Conservation (phyloP, 1,284 basidiomycete species). For the Phellopilus nigrolimitatus region DNA sequence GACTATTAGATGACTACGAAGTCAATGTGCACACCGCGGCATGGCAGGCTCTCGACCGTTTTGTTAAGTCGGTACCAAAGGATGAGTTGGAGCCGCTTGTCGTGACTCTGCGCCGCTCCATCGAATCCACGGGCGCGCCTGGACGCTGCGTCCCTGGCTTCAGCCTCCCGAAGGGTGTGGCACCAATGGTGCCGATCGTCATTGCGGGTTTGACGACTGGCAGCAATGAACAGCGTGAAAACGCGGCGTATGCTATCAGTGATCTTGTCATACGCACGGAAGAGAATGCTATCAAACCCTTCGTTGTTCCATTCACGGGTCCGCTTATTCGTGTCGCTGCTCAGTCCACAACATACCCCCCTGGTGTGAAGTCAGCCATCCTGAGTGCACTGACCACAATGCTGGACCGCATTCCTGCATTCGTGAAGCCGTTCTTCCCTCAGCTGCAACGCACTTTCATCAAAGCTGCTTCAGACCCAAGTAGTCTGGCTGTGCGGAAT, state of each 20-base stretch:
- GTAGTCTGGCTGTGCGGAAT: constrained; percentile 75
- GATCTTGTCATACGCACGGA: constrained; percentile 92
- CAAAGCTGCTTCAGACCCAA: constrained; percentile 84
- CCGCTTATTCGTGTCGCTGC: constrained; percentile 93
- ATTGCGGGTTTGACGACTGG: constrained; percentile 83
- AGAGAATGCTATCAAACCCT: constrained; percentile 89
- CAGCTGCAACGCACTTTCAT: constrained; percentile 96
- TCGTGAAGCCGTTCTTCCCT: constrained; percentile 98
- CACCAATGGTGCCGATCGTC: constrained; percentile 84
- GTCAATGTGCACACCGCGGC: constrained; percentile 78
- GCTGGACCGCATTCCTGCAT: constrained; percentile 78
- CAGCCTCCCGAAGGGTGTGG: constrained; percentile 85
- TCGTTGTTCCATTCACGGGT: constrained; percentile 94
- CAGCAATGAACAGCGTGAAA: constrained; percentile 83
- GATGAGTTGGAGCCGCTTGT: constrained; percentile 89
- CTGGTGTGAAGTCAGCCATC: constrained; percentile 88
- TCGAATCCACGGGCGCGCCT: constrained; percentile 82
- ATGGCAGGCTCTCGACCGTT: constrained; percentile 79
- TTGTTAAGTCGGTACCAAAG: constrained; percentile 90
- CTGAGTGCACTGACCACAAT: constrained; percentile 78
- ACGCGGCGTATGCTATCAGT: constrained; percentile 91
- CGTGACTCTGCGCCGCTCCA: constrained; percentile 82
- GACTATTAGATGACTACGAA: constrained; percentile 78
- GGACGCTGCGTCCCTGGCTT: constrained; percentile 84
- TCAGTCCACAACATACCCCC: constrained; percentile 82